Evolutionary conservation across 768 basidiomycete genomes (phyloP), one percentile per base, ranked within the genome.

Genomic region (Fibroporia radiculosa): DNA sequence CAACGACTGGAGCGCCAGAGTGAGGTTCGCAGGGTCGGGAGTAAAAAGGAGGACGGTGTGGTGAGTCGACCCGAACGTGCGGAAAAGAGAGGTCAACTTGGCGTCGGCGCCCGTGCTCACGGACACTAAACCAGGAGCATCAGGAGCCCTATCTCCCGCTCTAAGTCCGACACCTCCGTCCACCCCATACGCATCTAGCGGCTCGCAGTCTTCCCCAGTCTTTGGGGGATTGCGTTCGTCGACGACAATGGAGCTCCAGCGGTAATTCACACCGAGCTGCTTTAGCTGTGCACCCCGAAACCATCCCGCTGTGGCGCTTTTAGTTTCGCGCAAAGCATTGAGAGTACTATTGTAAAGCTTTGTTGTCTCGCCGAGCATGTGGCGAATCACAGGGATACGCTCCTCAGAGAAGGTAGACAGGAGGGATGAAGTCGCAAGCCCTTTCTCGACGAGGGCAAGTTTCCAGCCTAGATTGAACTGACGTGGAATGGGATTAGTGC

Each of bases 201-300:
- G 14, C 8, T 39, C 22, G 6, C 16, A 23, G 3, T 18, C 32
- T n/a, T 23, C 18, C 34, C 28, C 13, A 14, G 36, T 26, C 7
- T 28, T 31, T 3, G 14, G 37, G 6, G 50, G 48, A 8, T 36
- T 33, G 27, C 52, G 28, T 10, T 51, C 67, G 41, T 78, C 76
- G 12, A 72, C 19, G 1, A 77, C 62, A 18, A 76, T 64, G 0
- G 69, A 49, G 53, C 76, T 77, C 58, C 69, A 67, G 7, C 78
- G 66, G 51, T 72, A 78, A 56, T 78, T 78, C 34, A 78, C 63
- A 6, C 73, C 74, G 27, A 77, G 67, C 56, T 73, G 71, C 35
- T 52, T n/a, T 59, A 60, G 48, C 67, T 39, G 41, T 6, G 24
- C 42, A 4, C 37, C 24, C 16, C 45, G 25, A 22, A 19, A 18